These are phyloP conservation scores for Pichia phayaonensis DNA, from an alignment of 805 yeast genomes.

Conservation along the genomic window DNA sequence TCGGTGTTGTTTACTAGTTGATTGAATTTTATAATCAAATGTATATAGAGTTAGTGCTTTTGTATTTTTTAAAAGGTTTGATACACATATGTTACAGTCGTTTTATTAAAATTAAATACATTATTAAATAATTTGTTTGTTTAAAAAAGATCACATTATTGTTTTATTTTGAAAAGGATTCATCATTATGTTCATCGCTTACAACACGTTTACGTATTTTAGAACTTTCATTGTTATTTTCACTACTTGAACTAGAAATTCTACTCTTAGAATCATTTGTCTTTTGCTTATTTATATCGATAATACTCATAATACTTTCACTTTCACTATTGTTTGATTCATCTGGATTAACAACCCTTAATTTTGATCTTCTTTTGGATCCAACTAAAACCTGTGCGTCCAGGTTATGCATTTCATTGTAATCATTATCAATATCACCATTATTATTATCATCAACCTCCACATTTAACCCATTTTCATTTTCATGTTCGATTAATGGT, in stretches of 20 bases:
- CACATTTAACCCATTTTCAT: background rate
- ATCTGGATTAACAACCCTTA: constrained; percentile 61
- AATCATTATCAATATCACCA: constrained; percentile 15
- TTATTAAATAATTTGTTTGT: background rate
- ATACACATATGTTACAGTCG: background rate
- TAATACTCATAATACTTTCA: background rate
- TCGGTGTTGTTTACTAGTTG: constrained; percentile 23
- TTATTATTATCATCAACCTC: background rate
- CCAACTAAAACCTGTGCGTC: constrained; percentile 71
- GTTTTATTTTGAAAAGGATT: background rate
- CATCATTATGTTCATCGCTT: constrained; percentile 20
- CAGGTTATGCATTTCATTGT: constrained; percentile 38
- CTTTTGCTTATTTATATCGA: background rate
- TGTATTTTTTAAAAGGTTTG: too few relatives aligned
- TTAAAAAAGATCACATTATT: background rate
- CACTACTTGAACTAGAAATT: constrained; percentile 10
- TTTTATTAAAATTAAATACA: background rate
- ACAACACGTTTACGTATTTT: constrained; percentile 17
- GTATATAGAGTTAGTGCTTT: background rate
- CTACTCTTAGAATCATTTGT: background rate
- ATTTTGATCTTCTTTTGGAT: constrained; percentile 50
- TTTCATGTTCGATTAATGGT: background rate
- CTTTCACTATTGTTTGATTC: background rate
- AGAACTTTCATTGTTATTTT: background rate
- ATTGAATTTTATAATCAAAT: background rate